These are phyloP conservation scores for Paraconiothyrium brasiliense DNA, from an alignment of 2,329 filamentous ascomycete species.

Conservation along the genomic window DNA sequence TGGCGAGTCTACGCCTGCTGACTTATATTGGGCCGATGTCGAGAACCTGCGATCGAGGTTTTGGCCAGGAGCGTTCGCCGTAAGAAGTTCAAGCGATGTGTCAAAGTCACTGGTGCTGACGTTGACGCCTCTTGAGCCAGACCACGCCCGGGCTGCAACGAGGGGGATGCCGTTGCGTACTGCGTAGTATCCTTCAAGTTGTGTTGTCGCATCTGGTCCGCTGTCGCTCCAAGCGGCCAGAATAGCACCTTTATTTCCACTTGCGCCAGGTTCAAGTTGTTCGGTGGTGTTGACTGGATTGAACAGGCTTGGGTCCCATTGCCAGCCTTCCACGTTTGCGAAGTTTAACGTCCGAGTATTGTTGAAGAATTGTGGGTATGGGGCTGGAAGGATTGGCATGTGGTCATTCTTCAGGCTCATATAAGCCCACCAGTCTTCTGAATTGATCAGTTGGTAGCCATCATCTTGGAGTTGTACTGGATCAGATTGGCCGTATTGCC, in stretches of 20 bases:
- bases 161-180: conserved; percentile 58
- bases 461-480: conserved; percentile 51
- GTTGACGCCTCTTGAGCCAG: conserved; percentile 48
- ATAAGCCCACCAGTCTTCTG: conserved; percentile 64
- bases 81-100: conserved; percentile 51
- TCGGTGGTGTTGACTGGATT: conserved; percentile 55
- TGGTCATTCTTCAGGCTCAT: conserved; percentile 65
- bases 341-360: conserved; percentile 57
- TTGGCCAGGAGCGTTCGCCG: conserved; percentile 53
- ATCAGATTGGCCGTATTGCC: conserved; percentile 61
- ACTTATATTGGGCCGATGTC: conserved; percentile 16
- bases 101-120: conserved; percentile 39
- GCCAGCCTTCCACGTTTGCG: conserved; percentile 52
- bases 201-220: conserved; percentile 59
- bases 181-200: conserved; percentile 60
- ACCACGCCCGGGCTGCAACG: conserved; percentile 56
- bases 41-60: conserved; percentile 54
- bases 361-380: conserved; percentile 60
- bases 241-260: conserved; percentile 44
- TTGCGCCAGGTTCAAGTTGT: conserved; percentile 46
- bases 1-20: conserved; percentile 19
- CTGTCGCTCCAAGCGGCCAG: conserved; percentile 62
- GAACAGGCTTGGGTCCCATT: conserved; percentile 58
- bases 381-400: conserved; percentile 56
- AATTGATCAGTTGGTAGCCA: conserved; percentile 56